Percentiles rank a stretch among this genome's conserved stretches.
phyloP scores from a whole-genome alignment of 768 basidiomycete species.

The Cyathus striatus region DNA sequence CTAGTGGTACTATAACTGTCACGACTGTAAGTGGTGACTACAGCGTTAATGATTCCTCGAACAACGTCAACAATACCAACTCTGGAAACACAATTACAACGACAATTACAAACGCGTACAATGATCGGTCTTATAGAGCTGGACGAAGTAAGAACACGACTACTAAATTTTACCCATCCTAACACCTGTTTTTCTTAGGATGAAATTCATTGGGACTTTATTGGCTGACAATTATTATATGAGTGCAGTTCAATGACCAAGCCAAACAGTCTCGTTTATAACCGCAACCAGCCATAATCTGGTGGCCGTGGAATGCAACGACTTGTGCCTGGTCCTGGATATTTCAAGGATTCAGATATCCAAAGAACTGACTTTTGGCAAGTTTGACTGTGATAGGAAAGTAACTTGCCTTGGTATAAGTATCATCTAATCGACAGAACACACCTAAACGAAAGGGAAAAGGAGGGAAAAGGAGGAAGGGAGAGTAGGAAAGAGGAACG shows the following conservation, averaged over 20 bases:
- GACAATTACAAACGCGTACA: background rate
- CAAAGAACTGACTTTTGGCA: no score
- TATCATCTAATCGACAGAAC: no score
- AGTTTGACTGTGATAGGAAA: no score
- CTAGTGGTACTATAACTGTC: background rate
- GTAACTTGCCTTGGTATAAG: no score
- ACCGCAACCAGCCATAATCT: background rate
- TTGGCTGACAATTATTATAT: background rate
- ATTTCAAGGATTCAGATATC: no score
- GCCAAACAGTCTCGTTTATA: background rate
- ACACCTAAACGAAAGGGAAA: no score
- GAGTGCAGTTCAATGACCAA: background rate
- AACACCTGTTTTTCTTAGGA: no score
- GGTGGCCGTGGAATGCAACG: background rate
- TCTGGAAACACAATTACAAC: background rate
- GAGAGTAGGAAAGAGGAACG: no score
- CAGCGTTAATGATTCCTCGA: background rate
- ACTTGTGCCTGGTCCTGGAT: no score
- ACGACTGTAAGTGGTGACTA: background rate
- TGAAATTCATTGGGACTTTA: background rate
- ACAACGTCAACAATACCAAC: background rate
- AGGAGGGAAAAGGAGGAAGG: no score
- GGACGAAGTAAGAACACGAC: background rate
- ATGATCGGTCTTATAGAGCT: background rate
- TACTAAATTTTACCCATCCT: background rate